These are phyloP conservation scores for Carex sylvatica DNA, from an alignment of 202 grass and related monocot species.

Conservation along the genomic window DNA sequence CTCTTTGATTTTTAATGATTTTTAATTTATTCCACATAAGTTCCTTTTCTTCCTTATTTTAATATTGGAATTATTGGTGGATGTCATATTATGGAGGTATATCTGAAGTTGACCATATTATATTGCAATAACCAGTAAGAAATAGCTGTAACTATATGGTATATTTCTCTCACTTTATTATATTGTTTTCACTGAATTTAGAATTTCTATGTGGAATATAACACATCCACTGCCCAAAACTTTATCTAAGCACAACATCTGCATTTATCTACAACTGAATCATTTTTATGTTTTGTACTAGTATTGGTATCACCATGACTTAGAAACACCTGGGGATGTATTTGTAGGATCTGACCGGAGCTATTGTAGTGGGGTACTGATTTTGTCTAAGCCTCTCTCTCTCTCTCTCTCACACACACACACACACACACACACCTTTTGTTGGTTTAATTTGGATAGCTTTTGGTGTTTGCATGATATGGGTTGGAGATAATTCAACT, in stretches of 20 bases:
- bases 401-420: no score
- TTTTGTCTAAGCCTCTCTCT: not conserved
- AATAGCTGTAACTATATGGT: not conserved
- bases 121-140: not conserved
- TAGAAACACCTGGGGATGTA: not conserved
- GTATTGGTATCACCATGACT: not conserved
- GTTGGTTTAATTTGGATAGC: not conserved
- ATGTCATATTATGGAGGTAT: not conserved
- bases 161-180: not conserved
- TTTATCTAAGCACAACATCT: not conserved
- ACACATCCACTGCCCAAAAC: not conserved
- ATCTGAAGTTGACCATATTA: not conserved
- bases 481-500: not conserved
- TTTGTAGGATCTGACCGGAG: not conserved
- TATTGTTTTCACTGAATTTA: not conserved
- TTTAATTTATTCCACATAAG: not conserved
- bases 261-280: not conserved
- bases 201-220: not conserved
- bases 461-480: not conserved
- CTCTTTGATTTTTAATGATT: not conserved
- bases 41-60: not conserved
- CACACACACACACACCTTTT: not conserved
- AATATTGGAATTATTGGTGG: slow-evolving; percentile 6
- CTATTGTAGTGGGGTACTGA: not conserved
- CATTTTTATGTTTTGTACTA: not conserved